These are phyloP conservation scores for Colletotrichum sp. DNA, from an alignment of 2,329 filamentous ascomycete genomes.

Conservation along the genomic window DNA sequence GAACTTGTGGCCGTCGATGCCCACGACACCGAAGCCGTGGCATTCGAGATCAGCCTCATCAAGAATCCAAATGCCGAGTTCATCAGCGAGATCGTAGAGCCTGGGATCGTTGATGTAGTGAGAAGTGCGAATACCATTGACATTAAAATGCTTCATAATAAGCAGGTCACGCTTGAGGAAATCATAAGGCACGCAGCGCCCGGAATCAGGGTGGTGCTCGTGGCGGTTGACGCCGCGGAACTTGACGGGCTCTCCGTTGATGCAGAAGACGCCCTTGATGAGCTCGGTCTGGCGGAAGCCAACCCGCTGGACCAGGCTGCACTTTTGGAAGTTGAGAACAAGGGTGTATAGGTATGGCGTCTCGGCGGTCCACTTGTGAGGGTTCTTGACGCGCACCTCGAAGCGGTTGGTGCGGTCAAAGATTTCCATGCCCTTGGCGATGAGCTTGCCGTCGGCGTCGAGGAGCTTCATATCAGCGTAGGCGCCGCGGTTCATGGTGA, in stretches of 20 bases:
- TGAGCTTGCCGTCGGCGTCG: slow-evolving; percentile 31
- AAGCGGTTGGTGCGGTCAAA: slow-evolving; percentile 42
- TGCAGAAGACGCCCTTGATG: slow-evolving; percentile 62
- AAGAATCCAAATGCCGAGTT: slow-evolving; percentile 68
- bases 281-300: slow-evolving; percentile 69
- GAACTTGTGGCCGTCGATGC: slow-evolving; percentile 49
- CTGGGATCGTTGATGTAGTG: slow-evolving; percentile 68
- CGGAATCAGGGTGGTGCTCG: slow-evolving; percentile 68
- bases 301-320: slow-evolving; percentile 55
- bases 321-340: slow-evolving; percentile 36
- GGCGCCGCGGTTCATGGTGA: slow-evolving; percentile 42
- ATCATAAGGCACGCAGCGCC: slow-evolving; percentile 64
- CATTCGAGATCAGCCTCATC: slow-evolving; percentile 61
- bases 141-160: slow-evolving; percentile 70
- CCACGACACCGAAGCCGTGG: slow-evolving; percentile 52
- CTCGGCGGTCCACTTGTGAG: slow-evolving; percentile 72
- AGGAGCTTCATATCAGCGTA: slow-evolving; percentile 38
- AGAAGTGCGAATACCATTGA: slow-evolving; percentile 72
- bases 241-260: slow-evolving; percentile 69
- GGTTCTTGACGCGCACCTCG: slow-evolving; percentile 48
- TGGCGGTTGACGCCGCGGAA: slow-evolving; percentile 74
- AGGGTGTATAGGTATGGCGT: slow-evolving; percentile 65
- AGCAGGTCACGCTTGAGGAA: slow-evolving; percentile 66
- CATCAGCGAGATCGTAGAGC: slow-evolving; percentile 65
- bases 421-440: slow-evolving; percentile 28